Conservation (phyloP, 139 green algal genomes). For the Chlorella sp. region DNA sequence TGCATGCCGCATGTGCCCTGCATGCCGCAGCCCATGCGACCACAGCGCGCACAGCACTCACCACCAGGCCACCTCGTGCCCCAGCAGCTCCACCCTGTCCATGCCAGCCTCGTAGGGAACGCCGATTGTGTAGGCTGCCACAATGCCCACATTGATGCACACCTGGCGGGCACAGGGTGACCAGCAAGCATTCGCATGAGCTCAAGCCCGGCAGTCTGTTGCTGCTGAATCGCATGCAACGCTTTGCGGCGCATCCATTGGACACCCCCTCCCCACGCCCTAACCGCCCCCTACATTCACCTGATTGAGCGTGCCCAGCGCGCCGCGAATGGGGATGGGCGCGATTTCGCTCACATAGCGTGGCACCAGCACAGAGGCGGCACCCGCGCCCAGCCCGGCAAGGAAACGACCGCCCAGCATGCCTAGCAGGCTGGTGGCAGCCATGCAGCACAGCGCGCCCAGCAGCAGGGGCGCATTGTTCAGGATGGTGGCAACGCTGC, state of each 20-base stretch:
- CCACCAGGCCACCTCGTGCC: slow-evolving; percentile 37
- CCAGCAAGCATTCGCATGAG: too few relatives aligned
- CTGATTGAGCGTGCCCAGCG: slow-evolving; percentile 69
- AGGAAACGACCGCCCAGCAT: slow-evolving; percentile 56
- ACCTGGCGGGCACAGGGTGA: slow-evolving; percentile 44
- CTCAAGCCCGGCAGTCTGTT: too few relatives aligned
- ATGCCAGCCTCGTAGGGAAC: slow-evolving; percentile 57
- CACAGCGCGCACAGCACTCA: too few relatives aligned
- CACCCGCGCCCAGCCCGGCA: slow-evolving; percentile 60
- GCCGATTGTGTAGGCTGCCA: slow-evolving; percentile 65
- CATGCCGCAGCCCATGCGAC: too few relatives aligned
- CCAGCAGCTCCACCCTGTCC: slow-evolving; percentile 41
- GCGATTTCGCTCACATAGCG: slow-evolving; percentile 77
- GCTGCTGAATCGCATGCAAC: too few relatives aligned
- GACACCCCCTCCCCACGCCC: too few relatives aligned
- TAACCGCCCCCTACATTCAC: too few relatives aligned
- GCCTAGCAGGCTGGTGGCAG: slow-evolving; percentile 29
- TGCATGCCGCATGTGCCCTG: too few relatives aligned
- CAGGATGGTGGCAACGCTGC: slow-evolving; percentile 39
- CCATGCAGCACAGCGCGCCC: slow-evolving; percentile 38
- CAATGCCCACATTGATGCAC: slow-evolving; percentile 80
- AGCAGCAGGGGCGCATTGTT: slow-evolving; percentile 50
- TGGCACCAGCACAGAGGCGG: slow-evolving; percentile 65
- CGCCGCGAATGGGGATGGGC: slow-evolving; percentile 63
- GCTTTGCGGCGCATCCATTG: too few relatives aligned